Evolutionary conservation across 257 asterid genomes (phyloP).

Genomic region (Plantago elongata): DNA sequence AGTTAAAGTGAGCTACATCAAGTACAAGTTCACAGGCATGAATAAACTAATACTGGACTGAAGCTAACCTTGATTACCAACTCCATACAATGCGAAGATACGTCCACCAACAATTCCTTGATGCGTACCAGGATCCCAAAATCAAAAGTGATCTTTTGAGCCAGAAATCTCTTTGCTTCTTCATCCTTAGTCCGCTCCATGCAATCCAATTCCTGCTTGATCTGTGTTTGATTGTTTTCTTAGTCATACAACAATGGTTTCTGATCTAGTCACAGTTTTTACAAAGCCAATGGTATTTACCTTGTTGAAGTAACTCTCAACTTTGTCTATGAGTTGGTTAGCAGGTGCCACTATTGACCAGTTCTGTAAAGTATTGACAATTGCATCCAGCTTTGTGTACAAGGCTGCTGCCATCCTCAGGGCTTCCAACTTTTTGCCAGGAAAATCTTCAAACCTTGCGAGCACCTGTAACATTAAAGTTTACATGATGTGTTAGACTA

Average conservation of each 20-base stretch:
- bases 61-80: conserved; percentile 69
- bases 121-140: conserved; percentile 66
- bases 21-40: neutral
- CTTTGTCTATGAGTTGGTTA: conserved; percentile 56
- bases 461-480: conserved; percentile 44
- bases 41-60: neutral
- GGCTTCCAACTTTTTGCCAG: conserved; percentile 74
- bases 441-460: conserved; percentile 82
- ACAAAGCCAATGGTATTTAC: conserved; percentile 20
- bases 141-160: conserved; percentile 74
- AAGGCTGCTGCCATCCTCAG: conserved; percentile 77
- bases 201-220: conserved; percentile 73
- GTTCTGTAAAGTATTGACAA: conserved; percentile 38
- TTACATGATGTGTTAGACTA: conserved; percentile 10
- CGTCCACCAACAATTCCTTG: conserved; percentile 76
- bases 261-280: neutral
- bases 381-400: conserved; percentile 49
- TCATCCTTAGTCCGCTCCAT: conserved; percentile 80
- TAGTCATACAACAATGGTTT: conserved; percentile 5
- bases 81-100: conserved; percentile 85
- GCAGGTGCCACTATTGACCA: conserved; percentile 57
- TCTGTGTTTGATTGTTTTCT: conserved; percentile 30
- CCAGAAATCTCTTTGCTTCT: conserved; percentile 58
- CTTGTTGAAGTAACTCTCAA: conserved; percentile 70
- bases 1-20: too few relatives aligned